Evolutionary conservation across 192 early-diverging fungal species (phyloP).

Genomic region (Rhizophlyctis rosea): DNA sequence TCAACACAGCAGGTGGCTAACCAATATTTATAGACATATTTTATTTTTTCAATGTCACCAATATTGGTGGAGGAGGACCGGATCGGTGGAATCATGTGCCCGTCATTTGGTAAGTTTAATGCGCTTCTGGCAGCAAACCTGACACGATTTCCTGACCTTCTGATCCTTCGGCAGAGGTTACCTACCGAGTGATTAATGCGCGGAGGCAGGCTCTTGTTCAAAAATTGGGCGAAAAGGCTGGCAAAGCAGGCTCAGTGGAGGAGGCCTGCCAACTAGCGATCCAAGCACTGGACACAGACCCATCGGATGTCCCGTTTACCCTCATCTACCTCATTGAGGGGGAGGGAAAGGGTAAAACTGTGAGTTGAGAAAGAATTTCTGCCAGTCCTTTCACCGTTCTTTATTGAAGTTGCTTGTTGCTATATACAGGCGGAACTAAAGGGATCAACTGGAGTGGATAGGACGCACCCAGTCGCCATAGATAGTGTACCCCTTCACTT

Average conservation of each 20-base stretch:
- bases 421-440: not conserved
- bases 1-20: not conserved
- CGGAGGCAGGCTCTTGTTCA: conserved; percentile 9
- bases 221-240: conserved; percentile 13
- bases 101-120: not conserved
- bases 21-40: conserved; percentile 6
- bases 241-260: not conserved
- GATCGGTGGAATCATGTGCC: not conserved
- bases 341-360: not conserved
- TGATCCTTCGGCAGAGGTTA: conserved; percentile 1
- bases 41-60: conserved; percentile 1
- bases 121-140: no score
- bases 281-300: not conserved
- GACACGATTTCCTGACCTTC: no score
- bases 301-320: conserved; percentile 18
- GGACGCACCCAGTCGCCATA: conserved; percentile 2
- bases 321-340: conserved; percentile 19
- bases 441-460: not conserved
- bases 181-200: conserved; percentile 10
- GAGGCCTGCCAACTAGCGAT: conserved; percentile 16
- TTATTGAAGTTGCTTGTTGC: not conserved
- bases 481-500: no score
- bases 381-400: not conserved
- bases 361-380: no score
- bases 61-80: not conserved